Evolutionary conservation across 164 flowering plant genomes (phyloP).

Genomic region (Saururus chinensis): DNA sequence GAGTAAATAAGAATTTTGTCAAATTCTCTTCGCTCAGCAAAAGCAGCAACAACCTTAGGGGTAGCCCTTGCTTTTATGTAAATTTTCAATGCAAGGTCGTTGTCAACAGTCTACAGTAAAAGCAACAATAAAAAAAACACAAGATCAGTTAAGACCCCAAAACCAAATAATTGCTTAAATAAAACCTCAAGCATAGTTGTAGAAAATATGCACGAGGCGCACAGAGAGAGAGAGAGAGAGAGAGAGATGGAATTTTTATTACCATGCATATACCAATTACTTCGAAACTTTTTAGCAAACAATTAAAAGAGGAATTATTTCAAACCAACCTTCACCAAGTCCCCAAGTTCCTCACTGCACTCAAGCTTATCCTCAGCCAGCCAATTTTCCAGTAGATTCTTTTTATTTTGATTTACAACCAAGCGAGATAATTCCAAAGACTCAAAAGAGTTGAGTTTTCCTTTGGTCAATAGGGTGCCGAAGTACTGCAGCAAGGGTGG

Average conservation of each 20-base stretch:
- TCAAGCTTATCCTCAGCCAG: conserved; percentile 98
- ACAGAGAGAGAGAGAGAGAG: no score
- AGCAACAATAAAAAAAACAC: not conserved
- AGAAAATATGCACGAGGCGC: no score
- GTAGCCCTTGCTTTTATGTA: conserved; percentile 98
- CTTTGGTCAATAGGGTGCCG: conserved; percentile 92
- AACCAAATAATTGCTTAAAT: no score
- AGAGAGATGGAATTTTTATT: no score
- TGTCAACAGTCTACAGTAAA: conserved; percentile 81
- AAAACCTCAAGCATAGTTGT: not conserved
- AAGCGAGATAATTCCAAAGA: conserved; percentile 98
- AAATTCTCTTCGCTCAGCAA: conserved; percentile 97
- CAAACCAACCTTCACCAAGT: conserved; percentile 79
- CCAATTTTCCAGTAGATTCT: conserved; percentile 96
- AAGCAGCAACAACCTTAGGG: conserved; percentile 99
- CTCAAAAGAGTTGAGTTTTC: conserved; percentile 96
- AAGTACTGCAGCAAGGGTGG: conserved; percentile 97
- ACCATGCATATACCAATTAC: no score
- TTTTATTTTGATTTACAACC: conserved; percentile 96
- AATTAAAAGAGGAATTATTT: no score
- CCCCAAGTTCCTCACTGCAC: conserved; percentile 98
- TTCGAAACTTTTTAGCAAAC: no score
- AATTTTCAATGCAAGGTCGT: conserved; percentile 94
- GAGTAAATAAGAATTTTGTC: conserved; percentile 97
- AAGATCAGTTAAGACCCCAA: not conserved